These are phyloP conservation scores for Penicillium polonicum DNA, from an alignment of 2,329 filamentous ascomycete genomes.

Conservation along the genomic window DNA sequence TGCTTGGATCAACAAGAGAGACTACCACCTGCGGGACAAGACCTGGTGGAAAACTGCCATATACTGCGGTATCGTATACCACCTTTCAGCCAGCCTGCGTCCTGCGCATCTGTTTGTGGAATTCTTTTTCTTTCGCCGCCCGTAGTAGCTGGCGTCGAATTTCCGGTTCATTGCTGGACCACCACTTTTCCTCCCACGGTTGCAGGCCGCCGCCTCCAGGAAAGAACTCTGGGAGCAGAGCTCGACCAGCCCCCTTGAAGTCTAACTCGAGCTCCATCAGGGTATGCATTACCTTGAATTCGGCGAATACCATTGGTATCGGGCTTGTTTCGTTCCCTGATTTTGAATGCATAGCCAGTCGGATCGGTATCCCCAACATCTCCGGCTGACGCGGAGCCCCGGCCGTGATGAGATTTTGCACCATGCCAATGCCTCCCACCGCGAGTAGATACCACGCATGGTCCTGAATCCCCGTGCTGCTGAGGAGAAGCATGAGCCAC, in stretches of 20 bases:
- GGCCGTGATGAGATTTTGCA: conserved; percentile 4
- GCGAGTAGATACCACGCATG: conserved; percentile 46
- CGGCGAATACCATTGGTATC: background rate
- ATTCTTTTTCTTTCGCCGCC: background rate
- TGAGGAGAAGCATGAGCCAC: conserved; percentile 46
- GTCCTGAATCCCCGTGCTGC: conserved; percentile 37
- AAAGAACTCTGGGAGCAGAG: background rate
- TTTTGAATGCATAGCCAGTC: background rate
- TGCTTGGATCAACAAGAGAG: background rate
- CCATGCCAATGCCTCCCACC: conserved; percentile 35
- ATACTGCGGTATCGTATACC: background rate
- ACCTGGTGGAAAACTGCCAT: background rate
- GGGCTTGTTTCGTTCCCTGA: background rate
- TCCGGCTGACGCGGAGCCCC: background rate
- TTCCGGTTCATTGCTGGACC: background rate
- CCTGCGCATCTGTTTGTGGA: background rate
- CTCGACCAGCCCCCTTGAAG: background rate
- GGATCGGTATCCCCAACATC: background rate
- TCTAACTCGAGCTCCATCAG: conserved; percentile 1
- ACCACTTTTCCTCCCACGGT: conserved; percentile 1
- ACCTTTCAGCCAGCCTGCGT: background rate
- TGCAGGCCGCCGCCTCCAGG: background rate
- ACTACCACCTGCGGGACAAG: background rate
- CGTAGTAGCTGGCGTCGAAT: background rate
- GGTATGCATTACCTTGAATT: background rate